Evolutionary conservation across 1,284 basidiomycete genomes (phyloP), one percentile per base, ranked within the genome.

Genomic region (Marasmius sp.): DNA sequence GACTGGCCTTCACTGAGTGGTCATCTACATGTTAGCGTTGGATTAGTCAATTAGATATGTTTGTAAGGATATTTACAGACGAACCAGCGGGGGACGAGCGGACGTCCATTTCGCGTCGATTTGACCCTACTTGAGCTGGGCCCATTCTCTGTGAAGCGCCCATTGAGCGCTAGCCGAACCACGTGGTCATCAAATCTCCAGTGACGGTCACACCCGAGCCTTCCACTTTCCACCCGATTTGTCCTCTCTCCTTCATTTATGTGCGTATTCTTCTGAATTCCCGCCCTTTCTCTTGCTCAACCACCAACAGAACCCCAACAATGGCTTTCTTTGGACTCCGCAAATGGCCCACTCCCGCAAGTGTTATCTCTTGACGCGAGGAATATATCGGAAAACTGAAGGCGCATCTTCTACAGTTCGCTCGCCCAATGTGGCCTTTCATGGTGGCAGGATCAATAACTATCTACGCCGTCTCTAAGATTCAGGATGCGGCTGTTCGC

Each of bases 311-410:
- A n/a, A 38, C 14, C 16, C 12, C 16, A 37, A 36, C 27, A 73
- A 91, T 90, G 88, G 82, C 85, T 71, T 88, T 91, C 82, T 77
- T 91, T 70, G 88, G 88, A 78, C 78, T 89, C 69, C 88, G 89
- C 77, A 89, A 89, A 79, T 92, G 87, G 87, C 83, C 88, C 64
- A 89, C 87, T 67, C 89, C 89, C 61, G 89, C 82, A 77, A 76
- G 86, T 84, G 62, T 67, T 57, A 54, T 64, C 55, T 22, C 60
- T 41, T 51, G 37, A 53, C 50, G 34, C 20, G 57, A 14, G n/a
- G 56, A 48, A 36, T 49, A 33, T 45, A 14, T 43, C 34, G 12
- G 38, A 52, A 41, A 16, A 41, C 49, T 48, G 43, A 61, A 27
- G 50, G 62, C 39, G 48, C 49, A 37, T 18, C 36, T 62, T 34